A percentile compares a stretch with the other conserved stretches of the same genome.
Evolutionary conservation across 2,329 filamentous ascomycete species (phyloP).

Genomic region (Sordariomycetes sp.): DNA sequence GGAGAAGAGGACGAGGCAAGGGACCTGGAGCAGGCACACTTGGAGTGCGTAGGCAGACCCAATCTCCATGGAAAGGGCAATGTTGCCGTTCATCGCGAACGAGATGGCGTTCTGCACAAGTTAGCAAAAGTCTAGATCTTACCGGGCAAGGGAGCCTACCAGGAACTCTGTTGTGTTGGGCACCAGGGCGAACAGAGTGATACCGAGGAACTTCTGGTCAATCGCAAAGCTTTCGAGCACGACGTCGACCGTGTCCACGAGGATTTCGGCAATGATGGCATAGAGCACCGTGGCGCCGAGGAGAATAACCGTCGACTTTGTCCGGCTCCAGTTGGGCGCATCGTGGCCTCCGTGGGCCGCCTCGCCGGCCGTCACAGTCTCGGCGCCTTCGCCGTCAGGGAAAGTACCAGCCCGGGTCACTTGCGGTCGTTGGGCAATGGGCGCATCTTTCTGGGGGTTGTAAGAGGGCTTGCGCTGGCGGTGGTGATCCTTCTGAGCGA

Average conservation of each 20-base stretch:
- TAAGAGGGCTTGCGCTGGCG: conserved; percentile 29
- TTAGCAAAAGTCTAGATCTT: conserved; percentile 5
- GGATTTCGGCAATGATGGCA: conserved; percentile 92
- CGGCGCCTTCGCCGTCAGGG: conserved; percentile 25
- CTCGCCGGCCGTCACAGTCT: conserved; percentile 13
- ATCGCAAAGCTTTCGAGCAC: conserved; percentile 84
- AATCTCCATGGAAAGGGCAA: conserved; percentile 97
- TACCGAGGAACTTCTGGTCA: conserved; percentile 94
- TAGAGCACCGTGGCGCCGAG: conserved; percentile 85
- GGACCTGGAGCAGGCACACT: conserved; percentile 90
- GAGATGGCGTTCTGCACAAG: conserved; percentile 78
- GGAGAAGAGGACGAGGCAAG: conserved; percentile 84
- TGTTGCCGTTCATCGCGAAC: conserved; percentile 99
- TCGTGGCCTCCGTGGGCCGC: conserved; percentile 68
- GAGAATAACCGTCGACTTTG: conserved; percentile 83
- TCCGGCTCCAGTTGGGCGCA: conserved; percentile 94
- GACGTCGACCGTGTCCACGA: conserved; percentile 96
- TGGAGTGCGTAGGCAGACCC: conserved; percentile 94
- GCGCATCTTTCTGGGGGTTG: conserved; percentile 12
- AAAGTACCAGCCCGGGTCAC: conserved; percentile 25
- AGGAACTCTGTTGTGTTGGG: conserved; percentile 98
- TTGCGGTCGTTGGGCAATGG: conserved; percentile 6
- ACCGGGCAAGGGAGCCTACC: conserved; percentile 38
- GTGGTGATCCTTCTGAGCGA: conserved; percentile 81
- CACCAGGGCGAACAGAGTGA: conserved; percentile 91